Base-by-base conservation (phyloP, 306 rosid species). In the Lablab purpureus region DNA sequence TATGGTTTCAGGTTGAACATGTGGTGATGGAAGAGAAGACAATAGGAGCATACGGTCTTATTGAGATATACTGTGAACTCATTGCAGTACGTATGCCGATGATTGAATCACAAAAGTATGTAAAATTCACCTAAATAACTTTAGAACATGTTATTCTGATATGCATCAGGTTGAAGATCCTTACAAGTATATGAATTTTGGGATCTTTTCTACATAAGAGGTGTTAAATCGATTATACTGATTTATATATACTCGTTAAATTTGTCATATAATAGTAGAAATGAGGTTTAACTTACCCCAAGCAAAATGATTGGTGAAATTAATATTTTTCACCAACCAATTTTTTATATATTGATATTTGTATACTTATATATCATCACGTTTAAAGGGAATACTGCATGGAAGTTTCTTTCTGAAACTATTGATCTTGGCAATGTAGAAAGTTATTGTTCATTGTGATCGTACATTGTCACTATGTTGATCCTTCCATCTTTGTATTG, bases 11-110 rank as follows among this genome's bases (percentile, higher is more conserved):
- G 97, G 91, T 92, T 83, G 97, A 92, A 82, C 93, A 92, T 84
- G 88, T 90, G 45, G 58, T 86, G 66, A 88, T 87, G 69, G 97
- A 92, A 86, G 95, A 92, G 88, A 92, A 90, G 88, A 81, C 82
- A 28, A 73, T 73, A 75, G 86, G 86, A 32, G 95, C 97, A 9
- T 92, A 87, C 37, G 87, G 88, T 71, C 93, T 92, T 83, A 41
- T 92, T 30, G 87, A 88, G 78, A 81, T 90, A 87, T 92, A 87
- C 73, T 92, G 95, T 23, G 93, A 92, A 76, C 87, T 90, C 41
- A 87, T 90, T 60, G 87, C 75, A 6, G 89, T 89, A 14, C 92
- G 94, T 60, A 66, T 90, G 86, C 82, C 89, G 8, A 83, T 90
- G 49, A 87, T 90, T 62, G 95, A 92, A 78, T 86, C 91, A 9